Base-by-base conservation (phyloP, 495 filamentous ascomycete species). In the Talaromyces stipitatus region DNA sequence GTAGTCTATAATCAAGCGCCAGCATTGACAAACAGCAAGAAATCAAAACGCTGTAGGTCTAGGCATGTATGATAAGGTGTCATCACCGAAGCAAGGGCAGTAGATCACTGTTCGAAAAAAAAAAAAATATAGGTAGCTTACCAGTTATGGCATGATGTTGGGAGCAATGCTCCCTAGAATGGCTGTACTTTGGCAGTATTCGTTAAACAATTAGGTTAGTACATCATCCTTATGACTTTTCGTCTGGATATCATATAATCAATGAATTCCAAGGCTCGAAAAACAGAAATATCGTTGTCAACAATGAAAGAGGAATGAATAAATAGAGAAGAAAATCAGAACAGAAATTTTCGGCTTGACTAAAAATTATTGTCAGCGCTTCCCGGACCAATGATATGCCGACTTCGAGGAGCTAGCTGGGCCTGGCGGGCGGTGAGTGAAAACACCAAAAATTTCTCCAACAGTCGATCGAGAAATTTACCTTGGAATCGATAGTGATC, bases 1-100 rank as follows among this genome's bases (percentile, higher is more conserved):
- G 91, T 95, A 96, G 91, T 95, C 90, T 87, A 80, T 82, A 80
- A 82, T 82, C 68, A 71, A 69, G 69, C 71, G 78, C 82, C 75
- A 78, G 80, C 91, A 96, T 78, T 66, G 87, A 81, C 76, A 76
- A 82, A 81, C 78, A 74, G 83, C 73, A 77, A 83, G 84, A 90
- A 88, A 85, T 87, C 83, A 86, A 79, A 73, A 79, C 78, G 76
- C 78, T 78, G 61, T 64, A 55, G 71, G 71, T 76, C 77, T 81
- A 68, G 69, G 74, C 69, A 70, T 70, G 61, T 54, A 52, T 29
- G 30, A 65, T 69, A 65, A 61, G 64, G 54, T 67, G 68, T 76
- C 69, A 77, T 81, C 78, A 77, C 71, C 66, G 73, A 68, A 66
- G 61, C 51, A 23, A 55, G 62, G 45, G 52, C 33, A 10, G 54